Percentiles rank a stretch among this genome's conserved stretches.
These are phyloP conservation scores for Saturnispora besseyi DNA, from an alignment of 805 yeast genomes.

Conservation along the genomic window DNA sequence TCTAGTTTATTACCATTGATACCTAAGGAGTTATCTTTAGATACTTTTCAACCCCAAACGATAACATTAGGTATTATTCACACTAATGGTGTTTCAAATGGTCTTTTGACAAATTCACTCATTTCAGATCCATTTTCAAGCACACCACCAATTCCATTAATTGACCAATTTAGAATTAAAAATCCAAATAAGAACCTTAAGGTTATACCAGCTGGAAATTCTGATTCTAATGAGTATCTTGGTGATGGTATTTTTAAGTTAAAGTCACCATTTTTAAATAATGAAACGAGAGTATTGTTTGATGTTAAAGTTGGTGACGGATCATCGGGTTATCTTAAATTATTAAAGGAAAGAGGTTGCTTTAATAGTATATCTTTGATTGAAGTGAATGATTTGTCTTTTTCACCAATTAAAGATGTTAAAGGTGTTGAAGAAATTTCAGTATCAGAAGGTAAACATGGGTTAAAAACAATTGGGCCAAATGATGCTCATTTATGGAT, in stretches of 20 bases:
- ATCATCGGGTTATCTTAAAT: slow-evolving; percentile 11
- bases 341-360: slow-evolving; percentile 11
- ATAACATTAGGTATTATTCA: slow-evolving; percentile 25
- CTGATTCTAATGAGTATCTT: slow-evolving; percentile 5
- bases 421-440: slow-evolving; percentile 13
- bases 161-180: slow-evolving; percentile 10
- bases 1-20: slow-evolving; percentile 12
- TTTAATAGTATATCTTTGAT: slow-evolving; percentile 26
- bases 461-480: neutral
- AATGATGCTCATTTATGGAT: slow-evolving; percentile 25
- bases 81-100: slow-evolving; percentile 14
- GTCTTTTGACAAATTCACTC: slow-evolving; percentile 21
- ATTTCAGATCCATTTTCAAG: slow-evolving; percentile 25
- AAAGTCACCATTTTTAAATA: slow-evolving; percentile 25
- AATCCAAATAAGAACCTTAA: slow-evolving; percentile 12
- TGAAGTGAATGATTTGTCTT: slow-evolving; percentile 19
- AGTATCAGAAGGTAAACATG: neutral
- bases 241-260: slow-evolving; percentile 14
- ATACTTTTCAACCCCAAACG: slow-evolving; percentile 16
- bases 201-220: slow-evolving; percentile 11
- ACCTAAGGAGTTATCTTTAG: slow-evolving; percentile 4
- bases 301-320: slow-evolving; percentile 21
- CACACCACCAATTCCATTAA: slow-evolving; percentile 17
- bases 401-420: slow-evolving; percentile 8
- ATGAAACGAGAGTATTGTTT: slow-evolving; percentile 23